These are phyloP conservation scores for Phytopythium cucurbitacearum DNA, from an alignment of 352 stramenopile genomes.

Conservation along the genomic window DNA sequence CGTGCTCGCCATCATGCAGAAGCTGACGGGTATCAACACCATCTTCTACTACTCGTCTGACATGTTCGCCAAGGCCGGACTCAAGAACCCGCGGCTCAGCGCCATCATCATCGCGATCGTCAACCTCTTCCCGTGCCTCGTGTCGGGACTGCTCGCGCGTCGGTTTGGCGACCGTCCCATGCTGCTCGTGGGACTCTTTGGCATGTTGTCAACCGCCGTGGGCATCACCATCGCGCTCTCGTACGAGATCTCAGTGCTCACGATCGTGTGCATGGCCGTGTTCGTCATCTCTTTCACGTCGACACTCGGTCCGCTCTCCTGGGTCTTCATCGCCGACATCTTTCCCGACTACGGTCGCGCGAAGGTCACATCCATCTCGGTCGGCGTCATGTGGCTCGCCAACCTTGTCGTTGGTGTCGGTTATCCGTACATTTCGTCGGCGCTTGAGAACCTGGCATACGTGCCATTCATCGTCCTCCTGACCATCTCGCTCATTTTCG, in stretches of 20 bases:
- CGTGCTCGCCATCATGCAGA: constrained; percentile 24
- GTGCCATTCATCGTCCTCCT: constrained; percentile 27
- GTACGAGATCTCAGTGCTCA: constrained; percentile 9
- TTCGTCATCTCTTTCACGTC: constrained; percentile 24
- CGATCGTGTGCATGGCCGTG: constrained; percentile 17
- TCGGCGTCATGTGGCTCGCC: constrained; percentile 25
- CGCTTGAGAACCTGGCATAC: constrained; percentile 26
- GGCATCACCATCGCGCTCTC: constrained; percentile 27
- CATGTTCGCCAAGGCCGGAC: constrained; percentile 26
- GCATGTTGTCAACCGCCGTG: constrained; percentile 26
- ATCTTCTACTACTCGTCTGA: constrained; percentile 49
- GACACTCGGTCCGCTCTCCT: constrained; percentile 28
- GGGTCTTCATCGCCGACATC: constrained; percentile 33
- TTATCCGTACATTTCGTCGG: constrained; percentile 16
- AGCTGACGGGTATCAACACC: constrained; percentile 48
- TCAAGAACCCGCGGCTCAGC: constrained; percentile 23
- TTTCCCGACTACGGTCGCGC: constrained; percentile 29
- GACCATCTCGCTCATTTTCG: constrained; percentile 21
- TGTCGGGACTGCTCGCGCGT: constrained; percentile 15
- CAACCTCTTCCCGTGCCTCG: constrained; percentile 26
- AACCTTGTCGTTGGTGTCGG: constrained; percentile 11
- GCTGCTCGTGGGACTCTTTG: constrained; percentile 22
- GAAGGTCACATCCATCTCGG: constrained; percentile 20
- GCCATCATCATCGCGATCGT: constrained; percentile 33
- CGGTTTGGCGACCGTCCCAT: constrained; percentile 31